Conservation (phyloP, 345 rosid species). For the Salix exigua region DNA sequence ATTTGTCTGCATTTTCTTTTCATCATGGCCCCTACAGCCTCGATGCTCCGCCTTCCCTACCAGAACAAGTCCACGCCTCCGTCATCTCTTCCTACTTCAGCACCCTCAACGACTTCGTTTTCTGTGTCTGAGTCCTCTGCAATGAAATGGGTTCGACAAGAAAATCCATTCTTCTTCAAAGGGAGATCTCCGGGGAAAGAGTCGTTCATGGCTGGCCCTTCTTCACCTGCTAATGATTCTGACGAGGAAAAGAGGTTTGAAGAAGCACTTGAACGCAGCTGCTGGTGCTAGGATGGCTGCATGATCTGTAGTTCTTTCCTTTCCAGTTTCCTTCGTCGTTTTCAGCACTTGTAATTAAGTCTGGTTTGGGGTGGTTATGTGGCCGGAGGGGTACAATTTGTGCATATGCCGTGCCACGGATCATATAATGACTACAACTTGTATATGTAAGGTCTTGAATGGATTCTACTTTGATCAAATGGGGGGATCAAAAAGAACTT, state of each 20-base stretch:
- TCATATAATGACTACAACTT: not conserved
- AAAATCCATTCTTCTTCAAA: not conserved
- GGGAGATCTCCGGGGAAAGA: constrained; percentile 6
- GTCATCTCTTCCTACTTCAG: constrained; percentile 1
- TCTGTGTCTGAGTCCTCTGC: constrained; percentile 13
- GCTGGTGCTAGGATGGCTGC: constrained; percentile 20
- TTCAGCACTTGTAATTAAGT: not conserved
- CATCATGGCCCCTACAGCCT: constrained; percentile 60
- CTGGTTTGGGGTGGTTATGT: not conserved
- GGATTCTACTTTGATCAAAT: not conserved
- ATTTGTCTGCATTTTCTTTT: not conserved
- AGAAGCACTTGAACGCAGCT: constrained; percentile 46
- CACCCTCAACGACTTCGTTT: not conserved
- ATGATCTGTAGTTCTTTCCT: not conserved
- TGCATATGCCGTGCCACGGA: not conserved
- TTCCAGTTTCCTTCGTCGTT: not conserved
- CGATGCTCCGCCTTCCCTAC: constrained; percentile 53
- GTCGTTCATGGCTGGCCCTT: not conserved
- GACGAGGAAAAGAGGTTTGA: constrained; percentile 37
- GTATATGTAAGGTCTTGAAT: not conserved
- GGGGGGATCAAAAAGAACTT: not conserved
- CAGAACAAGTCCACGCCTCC: constrained; percentile 9
- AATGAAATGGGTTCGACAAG: constrained; percentile 18
- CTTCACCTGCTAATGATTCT: constrained; percentile 19
- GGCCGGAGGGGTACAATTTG: not conserved